Evolutionary conservation across 202 grass and related monocot species (phyloP).

Genomic region (Schoenoplectus tabernaemontani): DNA sequence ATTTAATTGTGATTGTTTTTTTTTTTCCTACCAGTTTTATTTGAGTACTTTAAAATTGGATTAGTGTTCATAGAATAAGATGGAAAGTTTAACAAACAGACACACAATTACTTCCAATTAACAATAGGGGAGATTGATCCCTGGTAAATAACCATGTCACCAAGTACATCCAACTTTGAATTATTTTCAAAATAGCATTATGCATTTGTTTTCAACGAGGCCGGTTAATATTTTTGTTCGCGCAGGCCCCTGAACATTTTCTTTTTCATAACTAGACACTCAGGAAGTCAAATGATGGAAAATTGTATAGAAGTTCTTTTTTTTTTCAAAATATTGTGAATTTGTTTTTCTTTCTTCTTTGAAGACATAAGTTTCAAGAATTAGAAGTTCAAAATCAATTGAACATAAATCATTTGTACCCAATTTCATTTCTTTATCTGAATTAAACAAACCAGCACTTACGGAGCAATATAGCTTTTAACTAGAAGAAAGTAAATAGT

Average conservation of each 20-base stretch:
- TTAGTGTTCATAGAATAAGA: background rate
- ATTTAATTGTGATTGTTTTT: no score
- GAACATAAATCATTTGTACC: background rate
- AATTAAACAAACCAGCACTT: constrained; percentile 24
- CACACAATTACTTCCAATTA: background rate
- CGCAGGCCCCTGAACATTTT: background rate
- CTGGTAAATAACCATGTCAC: background rate
- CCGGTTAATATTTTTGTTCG: no score
- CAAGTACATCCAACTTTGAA: background rate
- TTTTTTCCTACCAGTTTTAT: no score
- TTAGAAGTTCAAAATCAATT: background rate
- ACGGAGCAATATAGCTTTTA: constrained; percentile 58
- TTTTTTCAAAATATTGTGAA: background rate
- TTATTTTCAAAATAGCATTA: background rate
- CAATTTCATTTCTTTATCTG: background rate
- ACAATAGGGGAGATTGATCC: background rate
- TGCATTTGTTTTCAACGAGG: no score
- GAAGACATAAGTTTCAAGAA: background rate
- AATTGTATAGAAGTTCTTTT: background rate
- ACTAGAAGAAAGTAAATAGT: constrained; percentile 68
- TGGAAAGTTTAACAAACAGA: background rate
- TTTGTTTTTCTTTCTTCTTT: background rate
- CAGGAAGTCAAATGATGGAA: background rate
- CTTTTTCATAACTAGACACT: background rate
- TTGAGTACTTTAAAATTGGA: background rate